Evolutionary conservation across 2,329 filamentous ascomycete genomes (phyloP).

Genomic region (Talaromyces amestolkiae): DNA sequence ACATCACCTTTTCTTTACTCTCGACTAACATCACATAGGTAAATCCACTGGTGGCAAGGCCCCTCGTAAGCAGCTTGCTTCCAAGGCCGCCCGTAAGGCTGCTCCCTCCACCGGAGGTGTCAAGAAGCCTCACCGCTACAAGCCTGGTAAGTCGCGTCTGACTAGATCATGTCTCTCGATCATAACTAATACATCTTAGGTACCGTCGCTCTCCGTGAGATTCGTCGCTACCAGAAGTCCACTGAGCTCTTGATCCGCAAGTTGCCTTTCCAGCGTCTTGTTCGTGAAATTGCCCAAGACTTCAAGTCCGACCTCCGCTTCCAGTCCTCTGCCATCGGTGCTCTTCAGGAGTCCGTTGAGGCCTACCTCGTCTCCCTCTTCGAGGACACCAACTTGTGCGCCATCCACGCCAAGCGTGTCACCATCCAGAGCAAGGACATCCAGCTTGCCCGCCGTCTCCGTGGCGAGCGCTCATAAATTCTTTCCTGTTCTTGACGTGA

Average conservation of each 20-base stretch:
- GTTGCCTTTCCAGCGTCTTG: slow-evolving; percentile 95
- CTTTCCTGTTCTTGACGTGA: slow-evolving; percentile 22
- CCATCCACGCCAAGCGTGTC: slow-evolving; percentile 98
- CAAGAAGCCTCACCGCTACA: slow-evolving; percentile 91
- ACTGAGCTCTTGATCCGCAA: slow-evolving; percentile 96
- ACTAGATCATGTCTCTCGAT: not conserved
- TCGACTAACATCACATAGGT: slow-evolving; percentile 43
- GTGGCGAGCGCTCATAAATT: slow-evolving; percentile 80
- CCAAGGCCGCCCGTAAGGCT: slow-evolving; percentile 98
- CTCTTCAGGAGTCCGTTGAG: slow-evolving; percentile 97
- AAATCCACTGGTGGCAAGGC: slow-evolving; percentile 74
- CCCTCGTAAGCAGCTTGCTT: slow-evolving; percentile 92
- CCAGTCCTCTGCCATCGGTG: slow-evolving; percentile 96
- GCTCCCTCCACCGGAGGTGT: slow-evolving; percentile 94
- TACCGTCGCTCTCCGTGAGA: slow-evolving; percentile 97
- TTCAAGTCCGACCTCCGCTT: slow-evolving; percentile 95
- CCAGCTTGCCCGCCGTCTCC: slow-evolving; percentile 90
- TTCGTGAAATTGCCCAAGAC: slow-evolving; percentile 94
- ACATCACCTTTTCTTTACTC: slow-evolving; percentile 22
- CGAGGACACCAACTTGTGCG: slow-evolving; percentile 97
- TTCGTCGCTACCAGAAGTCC: slow-evolving; percentile 95
- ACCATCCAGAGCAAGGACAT: slow-evolving; percentile 95
- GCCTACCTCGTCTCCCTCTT: slow-evolving; percentile 98
- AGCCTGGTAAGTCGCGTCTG: slow-evolving; percentile 62
- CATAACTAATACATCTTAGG: slow-evolving; percentile 35